Conservation (phyloP, 306 rosid genomes). For the Biancaea sappan region DNA sequence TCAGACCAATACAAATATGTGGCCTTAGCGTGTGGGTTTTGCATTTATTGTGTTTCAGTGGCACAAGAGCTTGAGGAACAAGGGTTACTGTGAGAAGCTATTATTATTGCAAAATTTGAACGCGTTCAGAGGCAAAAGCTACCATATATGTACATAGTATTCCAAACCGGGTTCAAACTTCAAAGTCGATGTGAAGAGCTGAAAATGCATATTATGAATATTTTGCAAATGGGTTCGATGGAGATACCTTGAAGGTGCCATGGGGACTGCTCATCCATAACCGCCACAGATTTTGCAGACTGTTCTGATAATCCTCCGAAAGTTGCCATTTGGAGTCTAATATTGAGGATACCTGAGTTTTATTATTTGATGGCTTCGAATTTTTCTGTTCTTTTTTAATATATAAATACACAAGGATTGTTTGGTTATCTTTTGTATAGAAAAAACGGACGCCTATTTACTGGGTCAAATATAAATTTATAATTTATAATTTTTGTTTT, state of each 20-base stretch:
- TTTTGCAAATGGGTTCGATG: background rate
- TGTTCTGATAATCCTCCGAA: background rate
- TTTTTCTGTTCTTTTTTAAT: no score
- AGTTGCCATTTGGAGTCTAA: no score
- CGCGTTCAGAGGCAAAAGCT: slow-evolving; percentile 8
- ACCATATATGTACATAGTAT: slow-evolving; percentile 43
- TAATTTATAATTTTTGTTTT: no score
- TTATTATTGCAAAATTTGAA: slow-evolving; percentile 38
- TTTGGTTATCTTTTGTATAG: no score
- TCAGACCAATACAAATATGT: background rate
- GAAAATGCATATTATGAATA: slow-evolving; percentile 23
- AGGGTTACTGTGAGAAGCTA: slow-evolving; percentile 56
- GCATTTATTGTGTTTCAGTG: slow-evolving; percentile 47
- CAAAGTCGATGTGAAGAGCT: no score
- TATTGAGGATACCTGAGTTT: no score
- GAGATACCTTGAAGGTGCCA: background rate
- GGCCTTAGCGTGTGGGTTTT: background rate
- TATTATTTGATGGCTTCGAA: no score
- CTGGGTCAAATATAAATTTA: no score
- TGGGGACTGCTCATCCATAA: no score
- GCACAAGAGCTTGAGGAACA: slow-evolving; percentile 53
- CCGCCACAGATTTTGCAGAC: no score
- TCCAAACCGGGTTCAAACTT: slow-evolving; percentile 25
- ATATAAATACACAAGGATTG: no score
- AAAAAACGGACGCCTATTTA: no score